These are phyloP conservation scores for Berberis thunbergii DNA, from an alignment of 164 flowering plant species.

Conservation along the genomic window DNA sequence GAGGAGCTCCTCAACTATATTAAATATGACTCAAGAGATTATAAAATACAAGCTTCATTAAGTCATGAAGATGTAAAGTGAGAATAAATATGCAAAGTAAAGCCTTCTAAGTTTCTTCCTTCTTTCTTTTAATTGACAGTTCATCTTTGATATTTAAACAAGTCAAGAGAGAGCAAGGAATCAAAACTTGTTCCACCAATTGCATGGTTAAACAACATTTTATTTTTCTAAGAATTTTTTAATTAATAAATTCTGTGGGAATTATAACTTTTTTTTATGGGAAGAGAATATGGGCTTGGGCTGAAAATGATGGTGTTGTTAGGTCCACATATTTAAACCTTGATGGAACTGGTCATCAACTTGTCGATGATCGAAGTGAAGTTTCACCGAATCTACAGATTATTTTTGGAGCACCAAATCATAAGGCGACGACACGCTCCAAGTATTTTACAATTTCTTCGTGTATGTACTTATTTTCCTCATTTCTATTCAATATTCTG, in stretches of 20 bases:
- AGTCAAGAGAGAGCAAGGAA: background rate
- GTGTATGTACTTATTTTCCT: no score
- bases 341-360: background rate
- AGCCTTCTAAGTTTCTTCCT: constrained; percentile 7
- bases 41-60: constrained; percentile 8
- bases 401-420: no score
- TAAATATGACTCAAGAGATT: constrained; percentile 14
- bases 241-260: no score
- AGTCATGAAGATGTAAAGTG: constrained; percentile 6
- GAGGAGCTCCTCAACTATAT: constrained; percentile 11
- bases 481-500: no score
- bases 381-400: no score
- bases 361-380: no score
- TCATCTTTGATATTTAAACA: constrained; percentile 24
- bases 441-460: no score
- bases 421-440: no score
- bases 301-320: background rate
- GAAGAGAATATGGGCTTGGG: background rate
- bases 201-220: no score
- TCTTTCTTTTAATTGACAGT: constrained; percentile 25
- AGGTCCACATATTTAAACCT: constrained; percentile 13
- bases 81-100: constrained; percentile 7
- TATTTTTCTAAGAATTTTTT: no score
- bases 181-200: background rate
- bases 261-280: background rate